Evolutionary conservation across 345 rosid species (phyloP).

Genomic region (Ailanthus altissimus): DNA sequence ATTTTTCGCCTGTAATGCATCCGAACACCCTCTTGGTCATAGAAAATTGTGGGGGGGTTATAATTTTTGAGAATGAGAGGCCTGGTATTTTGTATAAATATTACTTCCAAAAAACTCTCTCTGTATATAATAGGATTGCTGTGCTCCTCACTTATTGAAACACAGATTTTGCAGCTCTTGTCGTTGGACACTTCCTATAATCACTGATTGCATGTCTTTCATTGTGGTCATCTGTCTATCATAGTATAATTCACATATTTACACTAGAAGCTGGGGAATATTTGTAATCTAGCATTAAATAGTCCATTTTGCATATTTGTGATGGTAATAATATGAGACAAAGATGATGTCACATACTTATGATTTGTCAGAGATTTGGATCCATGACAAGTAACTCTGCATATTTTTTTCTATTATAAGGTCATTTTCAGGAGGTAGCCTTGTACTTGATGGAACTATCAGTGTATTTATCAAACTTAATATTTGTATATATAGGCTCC

Average conservation of each 20-base stretch:
- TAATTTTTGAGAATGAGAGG: not conserved
- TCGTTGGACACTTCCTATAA: not conserved
- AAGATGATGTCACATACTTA: not conserved
- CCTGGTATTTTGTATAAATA: not conserved
- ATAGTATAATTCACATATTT: too few relatives aligned
- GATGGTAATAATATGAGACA: not conserved
- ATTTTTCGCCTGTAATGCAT: not conserved
- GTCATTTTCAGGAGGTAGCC: not conserved
- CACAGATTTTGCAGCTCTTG: not conserved
- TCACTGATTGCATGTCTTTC: not conserved
- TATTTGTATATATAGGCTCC: constrained; percentile 60
- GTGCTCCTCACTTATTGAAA: not conserved
- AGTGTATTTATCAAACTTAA: constrained; percentile 3
- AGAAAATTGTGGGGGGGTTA: not conserved
- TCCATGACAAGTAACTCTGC: not conserved
- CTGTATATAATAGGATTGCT: not conserved
- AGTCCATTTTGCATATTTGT: not conserved
- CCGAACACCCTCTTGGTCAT: not conserved
- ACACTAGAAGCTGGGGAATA: too few relatives aligned
- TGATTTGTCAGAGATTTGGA: not conserved
- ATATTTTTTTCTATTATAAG: not conserved
- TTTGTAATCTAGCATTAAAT: not conserved
- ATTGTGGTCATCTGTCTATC: not conserved
- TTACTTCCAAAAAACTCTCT: not conserved
- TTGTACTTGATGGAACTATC: not conserved